These are phyloP conservation scores for Fusarium robinianum DNA, from an alignment of 2,329 filamentous ascomycete species.

Conservation along the genomic window DNA sequence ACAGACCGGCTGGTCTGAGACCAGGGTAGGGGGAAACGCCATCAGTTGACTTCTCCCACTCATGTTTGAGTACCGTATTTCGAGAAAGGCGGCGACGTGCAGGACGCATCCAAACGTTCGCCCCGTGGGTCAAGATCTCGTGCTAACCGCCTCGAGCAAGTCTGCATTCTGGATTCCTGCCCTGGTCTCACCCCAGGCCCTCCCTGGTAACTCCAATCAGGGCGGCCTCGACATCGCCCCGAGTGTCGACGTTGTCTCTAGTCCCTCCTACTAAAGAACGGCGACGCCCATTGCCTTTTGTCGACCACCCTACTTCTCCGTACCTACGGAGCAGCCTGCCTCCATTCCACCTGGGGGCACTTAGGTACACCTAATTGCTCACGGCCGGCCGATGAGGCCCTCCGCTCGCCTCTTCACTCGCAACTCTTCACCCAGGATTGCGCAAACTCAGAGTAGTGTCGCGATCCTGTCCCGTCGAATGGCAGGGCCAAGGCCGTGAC, in stretches of 20 bases:
- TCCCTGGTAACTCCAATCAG: conserved; percentile 10
- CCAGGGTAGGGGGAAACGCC: no score
- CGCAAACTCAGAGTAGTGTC: neutral
- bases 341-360: conserved; percentile 9
- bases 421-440: conserved; percentile 6
- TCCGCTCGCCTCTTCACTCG: no score
- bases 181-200: neutral
- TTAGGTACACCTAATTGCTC: conserved; percentile 24
- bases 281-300: conserved; percentile 16
- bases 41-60: no score
- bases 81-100: no score
- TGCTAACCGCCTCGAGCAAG: neutral
- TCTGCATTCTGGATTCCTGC: neutral
- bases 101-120: no score
- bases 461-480: conserved; percentile 13
- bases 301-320: neutral
- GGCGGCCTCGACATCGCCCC: conserved; percentile 7
- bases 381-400: conserved; percentile 23
- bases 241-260: conserved; percentile 13
- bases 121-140: conserved; percentile 4
- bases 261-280: conserved; percentile 21
- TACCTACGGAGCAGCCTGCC: neutral
- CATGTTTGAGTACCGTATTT: no score
- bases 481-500: conserved; percentile 26
- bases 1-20: conserved; percentile 1